A percentile compares a stretch with the other conserved stretches of the same genome.
These are phyloP conservation scores for Oleoguttula mirabilis DNA, from an alignment of 495 filamentous ascomycete genomes.

Conservation along the genomic window DNA sequence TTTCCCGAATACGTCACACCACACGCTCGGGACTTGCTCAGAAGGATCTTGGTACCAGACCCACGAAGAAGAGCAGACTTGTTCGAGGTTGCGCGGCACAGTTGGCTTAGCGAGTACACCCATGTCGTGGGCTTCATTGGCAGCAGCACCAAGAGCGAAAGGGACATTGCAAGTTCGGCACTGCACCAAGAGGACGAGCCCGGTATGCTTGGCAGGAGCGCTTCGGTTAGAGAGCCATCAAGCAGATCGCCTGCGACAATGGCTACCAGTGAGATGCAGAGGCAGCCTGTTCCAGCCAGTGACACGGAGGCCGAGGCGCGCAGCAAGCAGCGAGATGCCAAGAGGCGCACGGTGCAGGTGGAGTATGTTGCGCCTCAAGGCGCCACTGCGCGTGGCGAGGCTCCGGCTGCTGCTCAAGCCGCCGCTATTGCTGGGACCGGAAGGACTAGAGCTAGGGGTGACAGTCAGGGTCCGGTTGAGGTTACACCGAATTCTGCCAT, in stretches of 20 bases:
- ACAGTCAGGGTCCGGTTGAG: slow-evolving; percentile 39
- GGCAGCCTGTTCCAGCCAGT: slow-evolving; percentile 53
- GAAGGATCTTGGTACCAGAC: slow-evolving; percentile 91
- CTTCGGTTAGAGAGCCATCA: slow-evolving; percentile 79
- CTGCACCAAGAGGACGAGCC: slow-evolving; percentile 59
- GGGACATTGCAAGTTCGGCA: slow-evolving; percentile 74
- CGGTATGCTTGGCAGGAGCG: slow-evolving; percentile 62
- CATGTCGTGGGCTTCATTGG: slow-evolving; percentile 94
- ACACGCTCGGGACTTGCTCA: slow-evolving; percentile 83
- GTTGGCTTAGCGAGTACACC: slow-evolving; percentile 93
- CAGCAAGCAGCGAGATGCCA: slow-evolving; percentile 63
- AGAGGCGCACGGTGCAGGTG: slow-evolving; percentile 89
- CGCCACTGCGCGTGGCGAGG: slow-evolving; percentile 58
- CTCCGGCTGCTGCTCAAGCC: slow-evolving; percentile 15
- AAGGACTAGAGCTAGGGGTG: slow-evolving; percentile 40
- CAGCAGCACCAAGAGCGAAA: slow-evolving; percentile 77
- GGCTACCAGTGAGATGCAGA: slow-evolving; percentile 51
- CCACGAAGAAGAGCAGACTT: slow-evolving; percentile 89
- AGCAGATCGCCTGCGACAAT: slow-evolving; percentile 42
- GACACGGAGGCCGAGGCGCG: slow-evolving; percentile 37
- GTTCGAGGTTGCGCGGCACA: slow-evolving; percentile 95
- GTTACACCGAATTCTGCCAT: slow-evolving; percentile 13
- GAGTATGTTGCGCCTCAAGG: slow-evolving; percentile 93
- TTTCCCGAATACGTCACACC: slow-evolving; percentile 99
- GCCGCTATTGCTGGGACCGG: slow-evolving; percentile 27